A percentile compares a stretch with the other conserved stretches of the same genome.
phyloP scores from a whole-genome alignment of 306 rosid species.

The Fagus crenata region DNA sequence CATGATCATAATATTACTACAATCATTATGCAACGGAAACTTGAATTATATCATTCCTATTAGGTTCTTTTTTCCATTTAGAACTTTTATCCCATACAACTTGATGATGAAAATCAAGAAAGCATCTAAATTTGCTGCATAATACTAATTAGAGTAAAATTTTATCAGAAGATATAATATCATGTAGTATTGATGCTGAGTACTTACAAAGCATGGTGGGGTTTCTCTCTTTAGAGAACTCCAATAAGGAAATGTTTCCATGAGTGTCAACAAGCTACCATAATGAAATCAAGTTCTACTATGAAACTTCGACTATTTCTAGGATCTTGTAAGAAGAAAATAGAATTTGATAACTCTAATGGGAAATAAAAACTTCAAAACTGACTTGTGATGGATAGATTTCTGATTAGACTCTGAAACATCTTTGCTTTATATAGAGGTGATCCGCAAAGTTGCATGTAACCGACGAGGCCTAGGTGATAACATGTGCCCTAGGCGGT shows the following conservation, averaged over 20 bases:
- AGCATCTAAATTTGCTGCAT: not conserved
- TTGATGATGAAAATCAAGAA: not conserved
- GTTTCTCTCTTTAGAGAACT: not conserved
- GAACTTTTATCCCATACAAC: not conserved
- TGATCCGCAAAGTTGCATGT: slow-evolving; percentile 14
- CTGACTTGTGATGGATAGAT: slow-evolving; percentile 4
- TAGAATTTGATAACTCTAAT: not conserved
- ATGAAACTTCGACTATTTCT: not conserved
- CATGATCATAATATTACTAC: too few species aligned
- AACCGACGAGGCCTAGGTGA: slow-evolving; percentile 8
- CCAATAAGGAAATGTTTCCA: slow-evolving; percentile 6
- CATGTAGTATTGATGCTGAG: not conserved
- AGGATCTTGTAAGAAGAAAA: slow-evolving; percentile 5
- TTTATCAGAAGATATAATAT: not conserved
- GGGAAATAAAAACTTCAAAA: slow-evolving; percentile 8
- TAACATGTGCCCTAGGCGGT: slow-evolving; percentile 16
- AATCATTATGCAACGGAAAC: too few species aligned
- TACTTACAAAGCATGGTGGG: slow-evolving; percentile 7
- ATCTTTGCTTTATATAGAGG: slow-evolving; percentile 14
- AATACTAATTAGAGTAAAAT: not conserved
- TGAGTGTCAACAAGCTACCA: not conserved
- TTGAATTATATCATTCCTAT: too few species aligned
- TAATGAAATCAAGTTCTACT: not conserved
- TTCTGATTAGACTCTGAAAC: not conserved
- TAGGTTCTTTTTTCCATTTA: not conserved